phyloP scores from a whole-genome alignment of 2,329 filamentous ascomycete genomes.

The Trichoderma sp. region DNA sequence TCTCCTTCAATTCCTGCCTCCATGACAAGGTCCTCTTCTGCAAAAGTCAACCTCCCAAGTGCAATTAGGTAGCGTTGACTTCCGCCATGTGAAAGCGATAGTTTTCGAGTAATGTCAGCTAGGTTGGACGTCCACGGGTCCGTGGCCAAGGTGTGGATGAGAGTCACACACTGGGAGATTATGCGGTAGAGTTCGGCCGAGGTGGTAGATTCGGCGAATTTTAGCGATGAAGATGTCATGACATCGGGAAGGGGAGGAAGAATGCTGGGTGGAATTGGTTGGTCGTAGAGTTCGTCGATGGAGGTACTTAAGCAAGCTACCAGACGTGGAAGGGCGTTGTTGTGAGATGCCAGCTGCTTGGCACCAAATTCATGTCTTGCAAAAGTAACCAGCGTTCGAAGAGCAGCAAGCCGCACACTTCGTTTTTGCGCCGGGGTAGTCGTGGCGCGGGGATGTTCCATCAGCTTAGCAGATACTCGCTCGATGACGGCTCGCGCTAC shows the following conservation, averaged over 20 bases:
- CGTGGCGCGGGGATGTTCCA: constrained; percentile 49
- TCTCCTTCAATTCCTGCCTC: constrained; percentile 75
- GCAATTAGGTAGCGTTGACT: constrained; percentile 80
- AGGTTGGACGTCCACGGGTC: constrained; percentile 44
- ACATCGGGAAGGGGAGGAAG: constrained; percentile 27
- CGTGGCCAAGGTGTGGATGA: constrained; percentile 54
- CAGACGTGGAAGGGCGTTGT: constrained; percentile 68
- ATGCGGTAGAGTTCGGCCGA: constrained; percentile 41
- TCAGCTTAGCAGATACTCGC: constrained; percentile 60
- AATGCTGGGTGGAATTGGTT: constrained; percentile 44
- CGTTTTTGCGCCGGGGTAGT: constrained; percentile 41
- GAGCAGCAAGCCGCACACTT: constrained; percentile 44
- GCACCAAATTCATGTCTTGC: constrained; percentile 61
- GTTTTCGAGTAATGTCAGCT: constrained; percentile 67
- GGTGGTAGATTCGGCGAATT: constrained; percentile 23
- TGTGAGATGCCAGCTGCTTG: constrained; percentile 64
- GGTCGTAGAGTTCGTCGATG: constrained; percentile 71
- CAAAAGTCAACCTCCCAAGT: constrained; percentile 81
- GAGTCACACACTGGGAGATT: constrained; percentile 47
- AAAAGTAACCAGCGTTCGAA: constrained; percentile 60
- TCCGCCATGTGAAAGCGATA: constrained; percentile 67
- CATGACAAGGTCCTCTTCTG: constrained; percentile 71
- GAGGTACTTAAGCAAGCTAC: constrained; percentile 63
- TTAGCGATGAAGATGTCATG: constrained; percentile 5
- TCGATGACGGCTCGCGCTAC: constrained; percentile 55